Base-by-base conservation (phyloP, 2,329 filamentous ascomycete species). In the Cadophora malorum region DNA sequence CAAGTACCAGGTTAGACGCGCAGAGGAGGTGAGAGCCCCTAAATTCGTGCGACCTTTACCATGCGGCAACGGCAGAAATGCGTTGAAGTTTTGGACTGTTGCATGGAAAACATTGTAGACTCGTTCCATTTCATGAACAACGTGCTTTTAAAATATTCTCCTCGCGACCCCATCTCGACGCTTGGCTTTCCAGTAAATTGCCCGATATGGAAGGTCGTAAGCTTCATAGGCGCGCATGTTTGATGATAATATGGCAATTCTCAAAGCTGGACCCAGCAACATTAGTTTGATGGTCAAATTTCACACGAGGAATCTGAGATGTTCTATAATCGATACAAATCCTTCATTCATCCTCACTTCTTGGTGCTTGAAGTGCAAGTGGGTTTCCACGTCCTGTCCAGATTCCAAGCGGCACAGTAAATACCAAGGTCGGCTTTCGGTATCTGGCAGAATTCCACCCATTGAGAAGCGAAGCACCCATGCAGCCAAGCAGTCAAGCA, bases 401-500 rank as follows among this genome's bases (percentile, higher is more conserved):
- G 19, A 1, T 21, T 14, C 7, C 41, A 19, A 19, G 55, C 33
- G 55, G 55, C 33, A 25, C 55, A 58, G 55, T 59, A 41, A 41
- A 55, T 59, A 25, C 56, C 35, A 45, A 59, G 55, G 14, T 59
- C 33, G 21, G 21, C 38, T 19, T 19, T 19, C 31, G 19, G 55
- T 0, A 58, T 4, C n/a, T 35, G 21, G 33, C 21, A 8, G 2
- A 5, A 35, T 23, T 21, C 33, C 21, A 41, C 5, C 55, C 35
- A 59, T 28, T 59, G 16, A 59, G 7, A 19, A 7, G 8, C 21
- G 7, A 28, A 45, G n/a, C 12, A 16, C 21, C 14, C 35, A 16
- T 59, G 21, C 56, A 41, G 56, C 56, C 56, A 59, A 59, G 56
- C 14, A 2, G 12, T 59, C 35, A 16, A 16, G 28, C 33, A 45